A percentile compares a stretch with the other conserved stretches of the same genome.
These are phyloP conservation scores for Paecilomyces dactylethromorphus DNA, from an alignment of 2,329 filamentous ascomycete species.

Conservation along the genomic window DNA sequence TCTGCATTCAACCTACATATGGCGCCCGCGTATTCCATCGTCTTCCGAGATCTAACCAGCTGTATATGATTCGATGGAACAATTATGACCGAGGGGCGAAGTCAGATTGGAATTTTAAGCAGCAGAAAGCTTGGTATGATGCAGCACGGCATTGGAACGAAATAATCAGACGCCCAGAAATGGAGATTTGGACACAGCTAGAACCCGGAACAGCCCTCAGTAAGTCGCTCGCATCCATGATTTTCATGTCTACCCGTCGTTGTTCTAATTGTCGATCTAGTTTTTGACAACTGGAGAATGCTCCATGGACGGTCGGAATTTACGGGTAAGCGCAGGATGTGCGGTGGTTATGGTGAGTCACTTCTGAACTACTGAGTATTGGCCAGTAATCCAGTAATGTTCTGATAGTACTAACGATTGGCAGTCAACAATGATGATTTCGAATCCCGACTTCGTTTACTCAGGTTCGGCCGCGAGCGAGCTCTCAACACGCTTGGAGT, in stretches of 20 bases:
- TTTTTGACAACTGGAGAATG: slow-evolving; percentile 96
- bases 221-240: slow-evolving; percentile 40
- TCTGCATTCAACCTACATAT: slow-evolving; percentile 67
- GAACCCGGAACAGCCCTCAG: slow-evolving; percentile 69
- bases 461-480: slow-evolving; percentile 50
- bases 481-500: slow-evolving; percentile 27
- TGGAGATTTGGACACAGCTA: slow-evolving; percentile 76
- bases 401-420: slow-evolving; percentile 1
- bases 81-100: slow-evolving; percentile 76
- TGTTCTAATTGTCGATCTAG: slow-evolving; percentile 32
- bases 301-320: slow-evolving; percentile 82
- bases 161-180: slow-evolving; percentile 58
- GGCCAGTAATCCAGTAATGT: slow-evolving; percentile 5
- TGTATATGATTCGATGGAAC: slow-evolving; percentile 81
- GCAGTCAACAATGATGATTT: slow-evolving; percentile 75
- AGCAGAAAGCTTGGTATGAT: slow-evolving; percentile 63
- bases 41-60: slow-evolving; percentile 35
- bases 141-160: slow-evolving; percentile 69
- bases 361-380: not conserved
- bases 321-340: slow-evolving; percentile 77
- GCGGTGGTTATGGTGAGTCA: slow-evolving; percentile 76
- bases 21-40: slow-evolving; percentile 67
- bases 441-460: slow-evolving; percentile 66
- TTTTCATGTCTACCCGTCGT: not conserved
- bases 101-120: slow-evolving; percentile 44